Conservation (phyloP, 768 basidiomycete genomes). For the Mycena maculata region DNA sequence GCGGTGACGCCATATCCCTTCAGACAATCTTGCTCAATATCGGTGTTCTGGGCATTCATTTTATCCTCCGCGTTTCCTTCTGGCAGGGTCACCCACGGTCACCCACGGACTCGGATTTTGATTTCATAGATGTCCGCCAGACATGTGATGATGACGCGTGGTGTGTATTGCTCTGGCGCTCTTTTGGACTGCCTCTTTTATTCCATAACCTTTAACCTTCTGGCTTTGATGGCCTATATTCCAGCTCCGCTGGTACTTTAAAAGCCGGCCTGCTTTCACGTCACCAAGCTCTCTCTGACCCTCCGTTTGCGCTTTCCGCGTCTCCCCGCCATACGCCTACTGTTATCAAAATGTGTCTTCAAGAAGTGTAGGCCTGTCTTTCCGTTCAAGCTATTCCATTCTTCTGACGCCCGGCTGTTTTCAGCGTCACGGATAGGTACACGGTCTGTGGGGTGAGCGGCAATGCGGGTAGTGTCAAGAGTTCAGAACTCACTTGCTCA, state of each 20-base stretch:
- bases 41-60: background rate
- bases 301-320: background rate
- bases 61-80: background rate
- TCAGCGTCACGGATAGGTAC: slow-evolving; percentile 27
- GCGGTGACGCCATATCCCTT: background rate
- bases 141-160: slow-evolving; percentile 28
- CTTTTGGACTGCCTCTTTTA: background rate
- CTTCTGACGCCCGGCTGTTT: background rate
- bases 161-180: background rate
- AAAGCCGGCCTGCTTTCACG: slow-evolving; percentile 22
- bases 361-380: slow-evolving; percentile 21
- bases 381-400: background rate
- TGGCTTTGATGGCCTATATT: slow-evolving; percentile 10
- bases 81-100: background rate
- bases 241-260: slow-evolving; percentile 27
- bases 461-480: too few relatives aligned
- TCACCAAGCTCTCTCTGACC: background rate
- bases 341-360: slow-evolving; percentile 15
- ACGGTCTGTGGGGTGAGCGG: slow-evolving; percentile 18
- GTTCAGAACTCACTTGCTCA: background rate
- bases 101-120: slow-evolving; percentile 5
- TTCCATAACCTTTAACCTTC: background rate
- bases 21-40: background rate
- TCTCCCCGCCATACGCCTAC: background rate
- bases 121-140: background rate